Evolutionary conservation across 2,329 filamentous ascomycete species (phyloP).

Genomic region (Calonectria leucothoes): DNA sequence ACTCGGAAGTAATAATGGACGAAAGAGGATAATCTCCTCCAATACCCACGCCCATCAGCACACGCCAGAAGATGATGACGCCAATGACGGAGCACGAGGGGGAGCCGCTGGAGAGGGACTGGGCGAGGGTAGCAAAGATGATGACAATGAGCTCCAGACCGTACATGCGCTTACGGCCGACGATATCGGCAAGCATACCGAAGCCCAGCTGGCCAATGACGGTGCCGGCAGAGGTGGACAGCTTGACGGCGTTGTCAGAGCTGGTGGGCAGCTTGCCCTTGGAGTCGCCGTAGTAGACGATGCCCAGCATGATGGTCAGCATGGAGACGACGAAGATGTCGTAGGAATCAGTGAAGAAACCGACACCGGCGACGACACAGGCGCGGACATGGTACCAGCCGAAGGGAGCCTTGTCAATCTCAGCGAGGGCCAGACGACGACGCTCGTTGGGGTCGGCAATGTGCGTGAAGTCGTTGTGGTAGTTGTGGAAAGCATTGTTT

Average conservation of each 20-base stretch:
- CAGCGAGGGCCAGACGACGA: conserved; percentile 80
- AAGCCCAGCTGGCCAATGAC: conserved; percentile 85
- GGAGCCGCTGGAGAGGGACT: conserved; percentile 74
- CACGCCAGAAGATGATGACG: conserved; percentile 83
- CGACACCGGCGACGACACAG: conserved; percentile 82
- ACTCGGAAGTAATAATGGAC: conserved; percentile 88
- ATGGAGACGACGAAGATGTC: conserved; percentile 84
- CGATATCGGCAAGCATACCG: conserved; percentile 79
- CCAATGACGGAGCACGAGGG: conserved; percentile 72
- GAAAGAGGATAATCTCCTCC: conserved; percentile 80
- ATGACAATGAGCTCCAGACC: conserved; percentile 84
- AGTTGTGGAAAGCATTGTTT: conserved; percentile 81
- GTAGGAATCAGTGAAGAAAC: conserved; percentile 91
- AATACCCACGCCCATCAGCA: conserved; percentile 70
- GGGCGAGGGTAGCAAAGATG: conserved; percentile 81
- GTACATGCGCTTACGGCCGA: conserved; percentile 79
- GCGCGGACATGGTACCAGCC: conserved; percentile 88
- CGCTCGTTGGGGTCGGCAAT: conserved; percentile 81
- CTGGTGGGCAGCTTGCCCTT: conserved; percentile 70
- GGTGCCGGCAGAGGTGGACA: conserved; percentile 85
- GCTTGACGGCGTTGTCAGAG: conserved; percentile 86
- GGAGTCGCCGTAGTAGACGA: conserved; percentile 75
- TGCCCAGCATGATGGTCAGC: conserved; percentile 79
- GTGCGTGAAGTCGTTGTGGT: conserved; percentile 77
- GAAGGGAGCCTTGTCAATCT: conserved; percentile 85